Percentiles rank a stretch among this genome's conserved stretches.
phyloP scores from a whole-genome alignment of 176 grass and related monocot species.

The Hordeum vulgare region DNA sequence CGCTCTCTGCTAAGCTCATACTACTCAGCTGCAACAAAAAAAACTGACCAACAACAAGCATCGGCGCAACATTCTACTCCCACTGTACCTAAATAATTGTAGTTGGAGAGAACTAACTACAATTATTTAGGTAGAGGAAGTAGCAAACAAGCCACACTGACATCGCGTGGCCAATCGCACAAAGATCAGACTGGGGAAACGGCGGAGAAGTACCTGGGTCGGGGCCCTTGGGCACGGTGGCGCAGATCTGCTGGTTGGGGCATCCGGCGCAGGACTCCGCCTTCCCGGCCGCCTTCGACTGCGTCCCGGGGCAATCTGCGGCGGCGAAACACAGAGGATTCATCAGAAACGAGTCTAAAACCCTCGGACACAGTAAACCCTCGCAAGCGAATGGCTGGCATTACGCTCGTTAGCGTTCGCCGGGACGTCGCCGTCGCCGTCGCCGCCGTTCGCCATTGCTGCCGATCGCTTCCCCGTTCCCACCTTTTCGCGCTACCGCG shows the following conservation, averaged over 20 bases:
- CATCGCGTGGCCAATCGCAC: neutral
- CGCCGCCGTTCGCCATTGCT: constrained; percentile 27
- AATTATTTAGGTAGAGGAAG: too few relatives aligned
- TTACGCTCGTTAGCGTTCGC: constrained; percentile 72
- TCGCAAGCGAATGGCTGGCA: neutral
- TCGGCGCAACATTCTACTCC: neutral
- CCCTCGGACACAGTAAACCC: neutral
- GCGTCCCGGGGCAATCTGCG: constrained; percentile 64
- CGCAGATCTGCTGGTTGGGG: constrained; percentile 77
- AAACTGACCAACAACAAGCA: neutral
- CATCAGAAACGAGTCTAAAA: neutral
- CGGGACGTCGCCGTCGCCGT: constrained; percentile 16
- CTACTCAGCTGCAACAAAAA: neutral
- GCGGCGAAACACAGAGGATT: neutral
- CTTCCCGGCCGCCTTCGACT: constrained; percentile 73
- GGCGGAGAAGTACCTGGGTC: constrained; percentile 40
- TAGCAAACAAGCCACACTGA: neutral
- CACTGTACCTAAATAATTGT: too few relatives aligned
- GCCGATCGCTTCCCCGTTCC: neutral
- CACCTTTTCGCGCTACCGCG: neutral
- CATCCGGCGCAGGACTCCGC: constrained; percentile 63
- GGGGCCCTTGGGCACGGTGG: constrained; percentile 58
- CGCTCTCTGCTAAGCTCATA: neutral
- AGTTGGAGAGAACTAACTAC: too few relatives aligned
- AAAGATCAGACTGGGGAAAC: neutral